Percentiles rank a stretch among this genome's conserved stretches.
phyloP scores from a whole-genome alignment of 2,329 filamentous ascomycete genomes.

The Cytospora chrysosperma region DNA sequence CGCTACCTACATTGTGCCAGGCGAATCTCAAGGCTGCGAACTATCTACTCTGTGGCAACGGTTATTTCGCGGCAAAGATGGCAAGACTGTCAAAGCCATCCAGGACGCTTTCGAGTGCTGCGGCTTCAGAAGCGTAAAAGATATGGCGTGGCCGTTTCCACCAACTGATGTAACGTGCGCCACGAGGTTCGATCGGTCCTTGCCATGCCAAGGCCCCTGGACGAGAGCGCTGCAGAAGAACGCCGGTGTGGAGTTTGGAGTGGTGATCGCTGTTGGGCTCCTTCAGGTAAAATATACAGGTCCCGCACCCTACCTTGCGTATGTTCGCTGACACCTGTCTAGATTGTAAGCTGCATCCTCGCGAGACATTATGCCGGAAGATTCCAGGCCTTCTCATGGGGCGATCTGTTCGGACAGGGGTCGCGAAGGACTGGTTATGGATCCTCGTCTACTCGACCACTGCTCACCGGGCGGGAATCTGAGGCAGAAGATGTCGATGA shows the following conservation, averaged over 20 bases:
- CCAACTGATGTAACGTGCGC: conserved; percentile 39
- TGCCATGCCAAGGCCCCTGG: conserved; percentile 56
- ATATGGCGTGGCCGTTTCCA: conserved; percentile 64
- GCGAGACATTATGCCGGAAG: conserved; percentile 1
- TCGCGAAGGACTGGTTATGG: background rate
- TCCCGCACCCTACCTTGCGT: background rate
- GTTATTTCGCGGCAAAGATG: conserved; percentile 53
- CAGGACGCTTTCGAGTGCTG: conserved; percentile 69
- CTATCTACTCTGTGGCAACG: conserved; percentile 56
- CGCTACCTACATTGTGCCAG: conserved; percentile 36
- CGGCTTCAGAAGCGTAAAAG: conserved; percentile 55
- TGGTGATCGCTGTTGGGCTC: conserved; percentile 52
- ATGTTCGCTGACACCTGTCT: background rate
- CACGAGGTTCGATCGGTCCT: conserved; percentile 44
- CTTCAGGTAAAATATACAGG: conserved; percentile 47
- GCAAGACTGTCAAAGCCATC: conserved; percentile 51
- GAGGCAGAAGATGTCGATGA: conserved; percentile 18
- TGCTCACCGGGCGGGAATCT: conserved; percentile 10
- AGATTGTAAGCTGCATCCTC: conserved; percentile 14
- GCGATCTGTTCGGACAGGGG: background rate
- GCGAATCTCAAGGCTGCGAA: conserved; percentile 45
- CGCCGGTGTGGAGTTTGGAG: conserved; percentile 54
- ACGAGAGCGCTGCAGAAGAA: conserved; percentile 51
- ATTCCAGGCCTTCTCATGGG: background rate
- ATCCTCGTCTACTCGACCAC: conserved; percentile 3